phyloP scores from a whole-genome alignment of 768 basidiomycete genomes.

The Kwoniella heveanensis region DNA sequence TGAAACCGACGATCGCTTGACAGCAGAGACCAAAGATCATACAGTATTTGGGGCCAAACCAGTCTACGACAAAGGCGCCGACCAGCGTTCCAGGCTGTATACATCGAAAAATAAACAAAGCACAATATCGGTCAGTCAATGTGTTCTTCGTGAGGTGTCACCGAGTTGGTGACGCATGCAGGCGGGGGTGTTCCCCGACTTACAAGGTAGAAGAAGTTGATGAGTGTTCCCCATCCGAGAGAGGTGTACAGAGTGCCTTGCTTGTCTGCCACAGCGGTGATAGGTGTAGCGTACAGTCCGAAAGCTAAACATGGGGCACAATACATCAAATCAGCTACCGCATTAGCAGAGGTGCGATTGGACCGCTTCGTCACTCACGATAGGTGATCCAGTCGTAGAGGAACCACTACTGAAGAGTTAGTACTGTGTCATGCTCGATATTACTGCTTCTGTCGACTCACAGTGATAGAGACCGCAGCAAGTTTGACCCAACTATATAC shows the following conservation, averaged over 20 bases:
- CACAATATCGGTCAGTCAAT: no score
- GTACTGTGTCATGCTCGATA: neutral
- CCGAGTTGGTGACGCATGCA: no score
- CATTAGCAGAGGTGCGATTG: no score
- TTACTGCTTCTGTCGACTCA: neutral
- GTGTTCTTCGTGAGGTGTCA: no score
- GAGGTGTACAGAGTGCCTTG: constrained; percentile 63
- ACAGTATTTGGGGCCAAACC: constrained; percentile 47
- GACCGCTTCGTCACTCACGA: constrained; percentile 28
- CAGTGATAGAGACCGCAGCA: constrained; percentile 68
- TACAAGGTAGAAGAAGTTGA: constrained; percentile 69
- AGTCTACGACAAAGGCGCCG: constrained; percentile 57
- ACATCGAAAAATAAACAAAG: no score
- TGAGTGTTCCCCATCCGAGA: constrained; percentile 82
- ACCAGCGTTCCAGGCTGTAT: constrained; percentile 59
- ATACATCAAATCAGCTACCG: no score
- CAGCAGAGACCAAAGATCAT: constrained; percentile 59
- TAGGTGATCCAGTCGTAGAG: constrained; percentile 46
- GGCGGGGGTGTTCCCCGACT: no score
- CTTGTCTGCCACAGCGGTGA: constrained; percentile 66
- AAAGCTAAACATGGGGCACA: no score
- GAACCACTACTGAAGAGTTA: constrained; percentile 19
- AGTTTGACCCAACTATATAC: constrained; percentile 64
- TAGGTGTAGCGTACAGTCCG: constrained; percentile 75
- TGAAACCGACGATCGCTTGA: constrained; percentile 63